A percentile compares a stretch with the other conserved stretches of the same genome.
Conservation (phyloP, 164 flowering plant species). For the Tinospora cordifolia region DNA sequence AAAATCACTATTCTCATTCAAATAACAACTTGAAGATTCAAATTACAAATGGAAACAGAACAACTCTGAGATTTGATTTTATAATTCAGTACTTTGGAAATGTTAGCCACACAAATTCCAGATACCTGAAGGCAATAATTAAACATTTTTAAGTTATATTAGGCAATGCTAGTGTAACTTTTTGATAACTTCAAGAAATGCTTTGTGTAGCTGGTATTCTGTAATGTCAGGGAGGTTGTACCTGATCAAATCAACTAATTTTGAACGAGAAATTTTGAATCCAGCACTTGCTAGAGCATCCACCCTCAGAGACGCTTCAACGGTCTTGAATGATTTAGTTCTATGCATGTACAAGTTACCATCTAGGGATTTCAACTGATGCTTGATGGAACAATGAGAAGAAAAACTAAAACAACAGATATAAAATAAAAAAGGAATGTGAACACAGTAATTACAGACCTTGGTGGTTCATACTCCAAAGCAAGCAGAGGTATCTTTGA, state of each 20-base stretch:
- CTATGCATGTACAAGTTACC: conserved; percentile 28
- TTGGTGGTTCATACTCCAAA: conserved; percentile 82
- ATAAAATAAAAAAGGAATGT: neutral
- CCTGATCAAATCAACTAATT: conserved; percentile 78
- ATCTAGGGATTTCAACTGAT: neutral
- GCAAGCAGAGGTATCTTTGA: conserved; percentile 68
- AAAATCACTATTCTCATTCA: neutral
- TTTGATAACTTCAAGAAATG: too few species aligned
- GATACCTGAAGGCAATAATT: too few species aligned
- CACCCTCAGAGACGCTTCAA: conserved; percentile 76
- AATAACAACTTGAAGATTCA: neutral
- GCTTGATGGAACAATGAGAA: neutral
- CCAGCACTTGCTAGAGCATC: conserved; percentile 97
- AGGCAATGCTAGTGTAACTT: too few species aligned
- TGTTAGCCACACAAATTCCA: too few species aligned
- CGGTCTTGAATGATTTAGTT: conserved; percentile 38
- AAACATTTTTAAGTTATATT: too few species aligned
- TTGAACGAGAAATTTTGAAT: conserved; percentile 80
- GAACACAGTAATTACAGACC: conserved; percentile 28
- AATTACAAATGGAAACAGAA: neutral
- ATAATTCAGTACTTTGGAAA: too few species aligned
- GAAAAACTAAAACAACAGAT: conserved; percentile 2
- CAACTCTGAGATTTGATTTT: neutral
- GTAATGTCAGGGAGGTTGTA: conserved; percentile 15
- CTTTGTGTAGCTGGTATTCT: too few species aligned